phyloP scores from a whole-genome alignment of 176 grass and related monocot genomes.

The Alloteropsis semialata region DNA sequence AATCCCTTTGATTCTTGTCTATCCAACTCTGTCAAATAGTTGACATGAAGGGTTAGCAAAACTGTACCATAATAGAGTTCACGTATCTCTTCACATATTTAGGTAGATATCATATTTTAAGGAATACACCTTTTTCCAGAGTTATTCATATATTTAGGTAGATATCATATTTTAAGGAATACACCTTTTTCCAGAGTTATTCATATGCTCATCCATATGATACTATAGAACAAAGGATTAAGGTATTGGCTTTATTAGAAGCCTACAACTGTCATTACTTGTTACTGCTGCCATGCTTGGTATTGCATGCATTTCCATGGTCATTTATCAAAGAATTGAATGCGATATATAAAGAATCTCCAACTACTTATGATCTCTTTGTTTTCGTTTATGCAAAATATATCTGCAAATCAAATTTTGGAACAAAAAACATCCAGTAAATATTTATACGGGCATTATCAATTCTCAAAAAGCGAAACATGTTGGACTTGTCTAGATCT shows the following conservation, averaged over 20 bases:
- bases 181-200: neutral
- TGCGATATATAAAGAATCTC: neutral
- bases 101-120: neutral
- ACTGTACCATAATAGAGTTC: neutral
- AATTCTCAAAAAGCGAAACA: neutral
- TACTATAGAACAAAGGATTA: neutral
- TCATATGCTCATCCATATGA: neutral
- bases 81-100: neutral
- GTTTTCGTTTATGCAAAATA: neutral
- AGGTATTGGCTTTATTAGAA: neutral
- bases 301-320: too few species aligned
- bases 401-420: neutral
- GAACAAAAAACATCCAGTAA: neutral
- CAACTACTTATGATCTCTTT: neutral
- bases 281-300: too few species aligned
- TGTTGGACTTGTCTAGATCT: neutral
- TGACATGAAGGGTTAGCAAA: neutral
- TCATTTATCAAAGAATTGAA: neutral
- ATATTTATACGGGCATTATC: neutral
- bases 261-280: neutral
- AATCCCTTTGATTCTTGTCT: neutral
- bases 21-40: neutral
- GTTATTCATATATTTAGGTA: neutral
- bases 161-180: neutral
- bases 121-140: neutral